These are phyloP conservation scores for Paraurostyla sp. DNA, from an alignment of 73 alveolate species.

Conservation along the genomic window DNA sequence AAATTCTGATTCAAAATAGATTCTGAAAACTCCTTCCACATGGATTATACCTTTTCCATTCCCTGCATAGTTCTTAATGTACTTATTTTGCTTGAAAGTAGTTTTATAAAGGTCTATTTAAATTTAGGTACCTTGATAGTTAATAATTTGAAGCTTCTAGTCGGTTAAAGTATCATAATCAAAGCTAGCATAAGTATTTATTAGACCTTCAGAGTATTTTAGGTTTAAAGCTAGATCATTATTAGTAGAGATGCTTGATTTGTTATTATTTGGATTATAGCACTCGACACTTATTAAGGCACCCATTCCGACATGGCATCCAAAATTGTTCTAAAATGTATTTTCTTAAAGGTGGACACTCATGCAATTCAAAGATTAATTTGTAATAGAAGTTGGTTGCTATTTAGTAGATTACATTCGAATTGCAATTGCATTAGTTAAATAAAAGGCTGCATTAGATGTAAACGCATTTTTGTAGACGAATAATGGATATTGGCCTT, in stretches of 20 bases:
- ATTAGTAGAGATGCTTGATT: background rate
- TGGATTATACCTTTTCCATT: background rate
- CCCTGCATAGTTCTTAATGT: slow-evolving; percentile 12
- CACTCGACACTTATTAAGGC: background rate
- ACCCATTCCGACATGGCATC: slow-evolving; percentile 13
- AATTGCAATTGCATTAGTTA: background rate
- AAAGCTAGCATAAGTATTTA: background rate
- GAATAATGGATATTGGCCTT: background rate
- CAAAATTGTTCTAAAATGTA: background rate
- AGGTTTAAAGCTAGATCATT: background rate
- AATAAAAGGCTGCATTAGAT: slow-evolving; percentile 15
- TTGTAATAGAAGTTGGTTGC: background rate
- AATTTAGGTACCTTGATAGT: background rate
- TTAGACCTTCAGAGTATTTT: background rate
- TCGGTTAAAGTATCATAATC: background rate
- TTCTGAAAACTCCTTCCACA: background rate
- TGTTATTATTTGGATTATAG: background rate
- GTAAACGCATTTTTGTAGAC: background rate
- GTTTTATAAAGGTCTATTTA: background rate
- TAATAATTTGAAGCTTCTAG: background rate
- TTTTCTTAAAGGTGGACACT: background rate
- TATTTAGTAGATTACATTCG: background rate
- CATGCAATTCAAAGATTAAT: background rate
- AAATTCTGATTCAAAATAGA: background rate
- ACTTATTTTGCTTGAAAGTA: background rate